Evolutionary conservation across 2,329 filamentous ascomycete genomes (phyloP).

Genomic region (Torrubiella hemipterigena): DNA sequence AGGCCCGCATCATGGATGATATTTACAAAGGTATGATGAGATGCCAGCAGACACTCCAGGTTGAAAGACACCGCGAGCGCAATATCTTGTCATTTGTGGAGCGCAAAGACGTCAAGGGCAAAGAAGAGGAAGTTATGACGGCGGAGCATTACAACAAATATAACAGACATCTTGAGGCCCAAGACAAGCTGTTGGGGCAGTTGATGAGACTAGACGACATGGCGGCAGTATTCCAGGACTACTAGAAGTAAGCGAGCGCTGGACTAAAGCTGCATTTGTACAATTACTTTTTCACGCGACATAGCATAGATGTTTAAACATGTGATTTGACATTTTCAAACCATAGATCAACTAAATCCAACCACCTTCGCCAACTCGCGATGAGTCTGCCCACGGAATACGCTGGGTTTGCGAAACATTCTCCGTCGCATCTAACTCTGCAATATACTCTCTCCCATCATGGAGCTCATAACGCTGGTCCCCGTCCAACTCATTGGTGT

Average conservation of each 20-base stretch:
- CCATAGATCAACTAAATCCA: too few species aligned
- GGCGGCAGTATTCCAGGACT: conserved; percentile 73
- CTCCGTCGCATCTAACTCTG: too few species aligned
- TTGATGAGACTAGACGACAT: conserved; percentile 73
- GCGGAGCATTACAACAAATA: conserved; percentile 59
- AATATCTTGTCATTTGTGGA: conserved; percentile 71
- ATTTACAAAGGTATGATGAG: conserved; percentile 85
- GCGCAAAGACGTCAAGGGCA: conserved; percentile 73
- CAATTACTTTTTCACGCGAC: too few species aligned
- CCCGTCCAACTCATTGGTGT: too few species aligned
- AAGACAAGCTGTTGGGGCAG: conserved; percentile 66
- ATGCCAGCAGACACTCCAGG: conserved; percentile 65
- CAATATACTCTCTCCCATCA: too few species aligned
- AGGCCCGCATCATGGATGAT: conserved; percentile 61
- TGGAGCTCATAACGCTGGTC: too few species aligned
- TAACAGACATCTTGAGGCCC: conserved; percentile 46
- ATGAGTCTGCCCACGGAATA: too few species aligned
- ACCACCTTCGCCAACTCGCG: too few species aligned
- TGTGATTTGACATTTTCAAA: too few species aligned
- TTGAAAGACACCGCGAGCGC: conserved; percentile 60
- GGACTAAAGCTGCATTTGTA: too few species aligned
- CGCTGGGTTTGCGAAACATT: too few species aligned
- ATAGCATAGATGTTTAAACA: too few species aligned
- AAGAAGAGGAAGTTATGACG: conserved; percentile 69
- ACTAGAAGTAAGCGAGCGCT: conserved; percentile 34